Evolutionary conservation across 345 rosid species (phyloP).

Genomic region (Heritiera littoralis): DNA sequence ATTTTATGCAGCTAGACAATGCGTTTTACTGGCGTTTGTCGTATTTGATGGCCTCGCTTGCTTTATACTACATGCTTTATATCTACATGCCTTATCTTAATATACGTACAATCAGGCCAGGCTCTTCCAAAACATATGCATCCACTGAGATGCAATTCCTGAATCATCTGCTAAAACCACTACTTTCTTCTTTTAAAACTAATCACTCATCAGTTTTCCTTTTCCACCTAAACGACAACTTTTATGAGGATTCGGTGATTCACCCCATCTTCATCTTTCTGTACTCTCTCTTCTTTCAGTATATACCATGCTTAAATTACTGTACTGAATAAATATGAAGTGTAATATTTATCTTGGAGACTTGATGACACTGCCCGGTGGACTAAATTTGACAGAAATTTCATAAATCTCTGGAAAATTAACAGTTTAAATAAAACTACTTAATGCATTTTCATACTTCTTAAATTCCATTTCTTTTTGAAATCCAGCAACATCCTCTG

Average conservation of each 20-base stretch:
- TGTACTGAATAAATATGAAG: no score
- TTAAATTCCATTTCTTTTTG: not conserved
- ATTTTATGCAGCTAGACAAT: not conserved
- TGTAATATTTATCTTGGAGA: no score
- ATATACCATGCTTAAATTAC: not conserved
- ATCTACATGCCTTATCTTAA: not conserved
- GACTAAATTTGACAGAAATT: no score
- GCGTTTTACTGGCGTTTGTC: slow-evolving; percentile 2
- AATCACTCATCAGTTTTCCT: not conserved
- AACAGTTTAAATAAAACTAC: not conserved
- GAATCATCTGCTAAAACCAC: not conserved
- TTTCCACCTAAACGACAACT: not conserved
- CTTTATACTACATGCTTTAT: not conserved
- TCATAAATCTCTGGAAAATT: no score
- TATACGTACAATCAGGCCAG: not conserved
- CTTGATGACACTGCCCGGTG: no score
- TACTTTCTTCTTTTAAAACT: not conserved
- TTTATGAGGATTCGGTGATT: not conserved
- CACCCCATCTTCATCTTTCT: not conserved
- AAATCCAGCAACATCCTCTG: not conserved
- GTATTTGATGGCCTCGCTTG: not conserved
- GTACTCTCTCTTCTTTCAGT: not conserved
- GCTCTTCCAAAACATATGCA: not conserved
- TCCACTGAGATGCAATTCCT: not conserved
- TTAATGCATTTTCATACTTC: not conserved